A percentile compares a stretch with the other conserved stretches of the same genome.
Conservation (phyloP, 2,329 filamentous ascomycete genomes). For the Monosporascus sp. region DNA sequence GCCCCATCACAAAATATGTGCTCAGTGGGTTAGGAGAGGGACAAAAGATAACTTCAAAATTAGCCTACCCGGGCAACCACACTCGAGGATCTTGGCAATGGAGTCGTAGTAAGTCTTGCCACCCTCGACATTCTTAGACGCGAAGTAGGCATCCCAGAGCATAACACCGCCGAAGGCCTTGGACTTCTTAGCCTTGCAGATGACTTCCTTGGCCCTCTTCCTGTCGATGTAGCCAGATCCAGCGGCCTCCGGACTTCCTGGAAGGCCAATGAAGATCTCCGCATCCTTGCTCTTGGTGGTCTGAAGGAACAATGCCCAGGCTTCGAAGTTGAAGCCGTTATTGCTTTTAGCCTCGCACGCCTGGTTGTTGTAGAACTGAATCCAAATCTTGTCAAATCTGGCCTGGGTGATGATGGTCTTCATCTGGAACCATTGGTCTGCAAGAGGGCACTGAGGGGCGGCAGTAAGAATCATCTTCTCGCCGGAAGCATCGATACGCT, state of each 20-base stretch:
- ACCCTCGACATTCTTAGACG: slow-evolving; percentile 24
- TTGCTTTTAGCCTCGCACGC: slow-evolving; percentile 27
- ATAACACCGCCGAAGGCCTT: slow-evolving; percentile 39
- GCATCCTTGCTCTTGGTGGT: slow-evolving; percentile 32
- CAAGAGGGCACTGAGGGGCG: slow-evolving; percentile 39
- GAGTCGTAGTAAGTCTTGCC: slow-evolving; percentile 33
- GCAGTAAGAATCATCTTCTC: slow-evolving; percentile 29
- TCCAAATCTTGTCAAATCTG: slow-evolving; percentile 32
- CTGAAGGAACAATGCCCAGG: slow-evolving; percentile 32
- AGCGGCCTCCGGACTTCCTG: slow-evolving; percentile 23
- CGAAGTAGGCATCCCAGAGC: slow-evolving; percentile 38
- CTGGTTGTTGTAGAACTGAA: slow-evolving; percentile 46
- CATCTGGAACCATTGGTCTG: slow-evolving; percentile 34
- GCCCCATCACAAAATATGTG: no score
- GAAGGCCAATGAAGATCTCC: slow-evolving; percentile 41
- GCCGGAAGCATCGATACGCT: slow-evolving; percentile 10
- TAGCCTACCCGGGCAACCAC: slow-evolving; percentile 17
- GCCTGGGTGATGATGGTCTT: slow-evolving; percentile 33
- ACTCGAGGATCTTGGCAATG: slow-evolving; percentile 30
- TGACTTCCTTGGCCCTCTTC: slow-evolving; percentile 27
- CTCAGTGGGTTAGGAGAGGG: no score
- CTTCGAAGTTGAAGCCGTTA: slow-evolving; percentile 36
- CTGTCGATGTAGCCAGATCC: slow-evolving; percentile 30
- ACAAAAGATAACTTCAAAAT: no score
- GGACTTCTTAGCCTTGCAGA: slow-evolving; percentile 32